These are phyloP conservation scores for Nyctanthes arbortristis DNA, from an alignment of 257 asterid species.

Conservation along the genomic window DNA sequence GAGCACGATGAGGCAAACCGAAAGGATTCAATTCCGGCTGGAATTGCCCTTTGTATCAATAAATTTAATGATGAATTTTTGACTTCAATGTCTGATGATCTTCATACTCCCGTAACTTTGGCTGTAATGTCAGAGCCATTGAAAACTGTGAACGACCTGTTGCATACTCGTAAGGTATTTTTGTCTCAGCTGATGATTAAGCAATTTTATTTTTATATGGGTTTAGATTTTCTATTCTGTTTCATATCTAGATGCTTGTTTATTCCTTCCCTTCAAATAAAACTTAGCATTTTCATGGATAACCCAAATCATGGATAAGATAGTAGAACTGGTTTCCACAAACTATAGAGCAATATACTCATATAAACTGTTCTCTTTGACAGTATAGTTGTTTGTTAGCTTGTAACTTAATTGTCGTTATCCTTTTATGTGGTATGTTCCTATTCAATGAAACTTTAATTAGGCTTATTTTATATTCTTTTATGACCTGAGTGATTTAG, in stretches of 20 bases:
- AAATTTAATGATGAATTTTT: slow-evolving; percentile 68
- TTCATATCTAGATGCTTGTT: not conserved
- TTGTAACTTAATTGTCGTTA: not conserved
- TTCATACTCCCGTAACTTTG: slow-evolving; percentile 81
- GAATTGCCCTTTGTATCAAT: slow-evolving; percentile 52
- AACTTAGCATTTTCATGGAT: not conserved
- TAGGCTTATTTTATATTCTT: slow-evolving; percentile 7
- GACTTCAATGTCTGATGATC: slow-evolving; percentile 84
- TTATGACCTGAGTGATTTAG: slow-evolving; percentile 36
- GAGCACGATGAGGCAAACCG: slow-evolving; percentile 39
- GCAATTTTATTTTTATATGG: slow-evolving; percentile 2
- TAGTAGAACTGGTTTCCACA: slow-evolving; percentile 3
- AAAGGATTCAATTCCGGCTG: slow-evolving; percentile 66
- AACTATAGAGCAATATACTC: not conserved
- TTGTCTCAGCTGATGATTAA: slow-evolving; percentile 13
- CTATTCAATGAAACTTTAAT: slow-evolving; percentile 3
- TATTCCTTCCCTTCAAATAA: not conserved
- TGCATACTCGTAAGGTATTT: slow-evolving; percentile 86
- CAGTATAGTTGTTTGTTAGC: not conserved
- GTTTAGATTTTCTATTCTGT: not conserved
- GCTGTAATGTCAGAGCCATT: slow-evolving; percentile 93
- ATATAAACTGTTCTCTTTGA: slow-evolving; percentile 7
- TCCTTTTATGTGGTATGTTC: slow-evolving; percentile 10
- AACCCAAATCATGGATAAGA: slow-evolving; percentile 15
- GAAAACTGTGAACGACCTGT: slow-evolving; percentile 81